Evolutionary conservation across 768 basidiomycete genomes (phyloP).

Genomic region (Astraeus odoratus): DNA sequence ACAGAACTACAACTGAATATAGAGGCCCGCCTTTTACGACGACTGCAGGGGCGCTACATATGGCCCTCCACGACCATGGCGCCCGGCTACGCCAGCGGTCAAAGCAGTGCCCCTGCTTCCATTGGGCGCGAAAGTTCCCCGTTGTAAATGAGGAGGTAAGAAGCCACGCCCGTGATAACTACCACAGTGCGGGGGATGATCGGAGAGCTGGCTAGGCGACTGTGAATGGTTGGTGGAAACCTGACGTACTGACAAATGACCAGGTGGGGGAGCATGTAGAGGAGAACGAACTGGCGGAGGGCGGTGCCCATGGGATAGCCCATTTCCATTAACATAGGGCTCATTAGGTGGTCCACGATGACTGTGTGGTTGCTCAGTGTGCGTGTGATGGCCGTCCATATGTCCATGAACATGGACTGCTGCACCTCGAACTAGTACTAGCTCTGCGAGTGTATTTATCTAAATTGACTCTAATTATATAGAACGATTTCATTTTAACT

Average conservation of each 20-base stretch:
- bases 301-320: conserved; percentile 2
- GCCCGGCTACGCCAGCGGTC: conserved; percentile 28
- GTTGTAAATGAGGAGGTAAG: conserved; percentile 13
- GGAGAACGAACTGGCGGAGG: background rate
- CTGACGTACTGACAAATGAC: background rate
- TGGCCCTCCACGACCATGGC: conserved; percentile 23
- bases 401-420: conserved; percentile 10
- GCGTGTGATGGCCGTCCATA: background rate
- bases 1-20: no score
- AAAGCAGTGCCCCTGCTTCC: conserved; percentile 29
- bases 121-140: conserved; percentile 18
- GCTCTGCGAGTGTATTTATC: no score
- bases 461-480: no score
- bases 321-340: background rate
- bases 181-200: conserved; percentile 17
- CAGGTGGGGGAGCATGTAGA: background rate
- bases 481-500: no score
- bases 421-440: no score
- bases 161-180: conserved; percentile 26
- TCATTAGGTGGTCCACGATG: background rate
- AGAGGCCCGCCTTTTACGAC: conserved; percentile 6
- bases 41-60: conserved; percentile 4
- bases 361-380: background rate
- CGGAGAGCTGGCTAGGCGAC: background rate
- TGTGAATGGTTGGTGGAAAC: background rate